These are phyloP conservation scores for Gymnopilus junonius DNA, from an alignment of 768 basidiomycete genomes.

Conservation along the genomic window DNA sequence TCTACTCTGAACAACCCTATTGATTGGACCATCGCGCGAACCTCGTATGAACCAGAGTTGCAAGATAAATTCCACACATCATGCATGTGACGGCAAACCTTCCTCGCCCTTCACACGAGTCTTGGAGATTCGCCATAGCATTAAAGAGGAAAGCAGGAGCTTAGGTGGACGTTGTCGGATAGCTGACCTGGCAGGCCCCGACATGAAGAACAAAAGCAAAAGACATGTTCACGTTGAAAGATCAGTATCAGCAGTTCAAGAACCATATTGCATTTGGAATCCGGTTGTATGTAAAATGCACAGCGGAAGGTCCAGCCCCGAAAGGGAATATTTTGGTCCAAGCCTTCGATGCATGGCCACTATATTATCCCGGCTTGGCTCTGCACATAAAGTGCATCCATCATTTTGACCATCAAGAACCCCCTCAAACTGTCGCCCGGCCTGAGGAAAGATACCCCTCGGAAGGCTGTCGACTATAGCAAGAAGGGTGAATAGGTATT, in stretches of 20 bases:
- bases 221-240: slow-evolving; percentile 5
- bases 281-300: slow-evolving; percentile 7
- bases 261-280: neutral
- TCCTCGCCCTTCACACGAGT: slow-evolving; percentile 3
- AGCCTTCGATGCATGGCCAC: slow-evolving; percentile 10
- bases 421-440: neutral
- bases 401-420: neutral
- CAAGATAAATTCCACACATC: neutral
- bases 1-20: too few relatives aligned
- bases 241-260: slow-evolving; percentile 11
- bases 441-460: neutral
- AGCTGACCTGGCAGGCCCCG: neutral
- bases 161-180: neutral
- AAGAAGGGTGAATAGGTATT: neutral
- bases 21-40: neutral
- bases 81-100: slow-evolving; percentile 5
- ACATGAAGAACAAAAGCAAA: slow-evolving; percentile 12
- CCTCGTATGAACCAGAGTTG: neutral
- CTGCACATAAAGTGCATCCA: slow-evolving; percentile 7
- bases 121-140: neutral
- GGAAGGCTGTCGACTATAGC: neutral
- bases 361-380: slow-evolving; percentile 3
- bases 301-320: slow-evolving; percentile 1
- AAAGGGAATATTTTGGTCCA: slow-evolving; percentile 14
- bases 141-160: neutral